Base-by-base conservation (phyloP, 345 rosid genomes). In the Kandelia obovata region DNA sequence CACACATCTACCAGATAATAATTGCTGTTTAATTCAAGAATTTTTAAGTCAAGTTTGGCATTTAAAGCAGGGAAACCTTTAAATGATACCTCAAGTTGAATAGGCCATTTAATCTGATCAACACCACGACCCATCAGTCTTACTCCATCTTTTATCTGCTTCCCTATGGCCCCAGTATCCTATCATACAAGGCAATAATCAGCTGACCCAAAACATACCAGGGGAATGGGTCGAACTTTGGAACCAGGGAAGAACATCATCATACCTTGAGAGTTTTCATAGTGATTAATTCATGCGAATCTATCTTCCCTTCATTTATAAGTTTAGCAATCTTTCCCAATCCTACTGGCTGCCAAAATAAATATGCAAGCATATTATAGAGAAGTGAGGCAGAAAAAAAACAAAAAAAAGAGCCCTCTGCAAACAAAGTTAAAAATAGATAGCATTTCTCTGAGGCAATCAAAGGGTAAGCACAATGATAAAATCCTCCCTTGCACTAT, bases 181-280 rank as follows among this genome's bases (percentile, higher is more conserved):
- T 92, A 59, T 19, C 1, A 31, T 3, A 46, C 26, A 35, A n/a
- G 26, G 52, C 53, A 67, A 70, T 0, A 52, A 57, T 63, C 52
- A 53, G 65, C 30, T 28, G 62, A 68, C 67, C 53, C 64, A 69
- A 70, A 70, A 43, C 30, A n/a, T 58, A 52, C 51, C 30, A 72
- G 52, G 58, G 55, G 69, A 61, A 71, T 23, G 20, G 26, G 8
- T 10, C 52, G 72, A 57, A 71, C 8, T 49, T n/a, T n/a, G 11
- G 62, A 66, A 68, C 58, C 52, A 53, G 0, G 19, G 63, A 35
- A 66, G 73, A 62, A 61, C 59, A 57, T 43, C 10, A 5, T 43
- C 39, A 1, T 75, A 90, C 98, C 94, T 86, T 92, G 82, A 95
- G 99, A 60, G 88, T 92, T 81, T 95, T 95, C 98, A 92, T 95